These are phyloP conservation scores for Exophiala lecanii-corni DNA, from an alignment of 2,329 filamentous ascomycete genomes.

Conservation along the genomic window DNA sequence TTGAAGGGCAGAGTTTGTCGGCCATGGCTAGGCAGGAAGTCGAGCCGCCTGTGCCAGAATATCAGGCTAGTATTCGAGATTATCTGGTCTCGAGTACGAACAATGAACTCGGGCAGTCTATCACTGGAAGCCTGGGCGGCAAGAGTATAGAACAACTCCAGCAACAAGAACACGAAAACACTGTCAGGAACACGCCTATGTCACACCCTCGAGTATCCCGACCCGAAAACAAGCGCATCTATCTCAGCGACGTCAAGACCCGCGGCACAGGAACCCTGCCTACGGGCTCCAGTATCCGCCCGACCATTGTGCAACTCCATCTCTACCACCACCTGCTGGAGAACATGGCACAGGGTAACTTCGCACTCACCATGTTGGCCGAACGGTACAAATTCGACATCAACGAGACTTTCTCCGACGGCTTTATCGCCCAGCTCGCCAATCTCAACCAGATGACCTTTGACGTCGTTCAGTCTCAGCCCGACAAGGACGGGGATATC, in stretches of 20 bases:
- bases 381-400: slow-evolving; percentile 66
- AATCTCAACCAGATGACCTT: slow-evolving; percentile 64
- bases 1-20: slow-evolving; percentile 56
- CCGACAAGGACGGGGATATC: not conserved
- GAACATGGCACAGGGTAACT: slow-evolving; percentile 63
- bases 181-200: not conserved
- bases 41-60: slow-evolving; percentile 38
- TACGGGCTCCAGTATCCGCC: slow-evolving; percentile 60
- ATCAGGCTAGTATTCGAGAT: slow-evolving; percentile 44
- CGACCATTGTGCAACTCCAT: slow-evolving; percentile 81
- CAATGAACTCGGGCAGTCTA: slow-evolving; percentile 27
- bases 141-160: slow-evolving; percentile 13
- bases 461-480: slow-evolving; percentile 38
- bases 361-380: slow-evolving; percentile 67
- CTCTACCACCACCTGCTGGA: slow-evolving; percentile 84
- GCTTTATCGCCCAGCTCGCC: slow-evolving; percentile 71
- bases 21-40: slow-evolving; percentile 53
- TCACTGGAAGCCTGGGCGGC: slow-evolving; percentile 27
- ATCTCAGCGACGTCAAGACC: slow-evolving; percentile 87
- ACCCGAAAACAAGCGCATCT: slow-evolving; percentile 46
- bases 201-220: slow-evolving; percentile 26
- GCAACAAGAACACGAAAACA: slow-evolving; percentile 15
- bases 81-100: slow-evolving; percentile 34
- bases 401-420: slow-evolving; percentile 65
- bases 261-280: slow-evolving; percentile 62